These are phyloP conservation scores for Boletus reticulatus DNA, from an alignment of 768 basidiomycete genomes.

Conservation along the genomic window DNA sequence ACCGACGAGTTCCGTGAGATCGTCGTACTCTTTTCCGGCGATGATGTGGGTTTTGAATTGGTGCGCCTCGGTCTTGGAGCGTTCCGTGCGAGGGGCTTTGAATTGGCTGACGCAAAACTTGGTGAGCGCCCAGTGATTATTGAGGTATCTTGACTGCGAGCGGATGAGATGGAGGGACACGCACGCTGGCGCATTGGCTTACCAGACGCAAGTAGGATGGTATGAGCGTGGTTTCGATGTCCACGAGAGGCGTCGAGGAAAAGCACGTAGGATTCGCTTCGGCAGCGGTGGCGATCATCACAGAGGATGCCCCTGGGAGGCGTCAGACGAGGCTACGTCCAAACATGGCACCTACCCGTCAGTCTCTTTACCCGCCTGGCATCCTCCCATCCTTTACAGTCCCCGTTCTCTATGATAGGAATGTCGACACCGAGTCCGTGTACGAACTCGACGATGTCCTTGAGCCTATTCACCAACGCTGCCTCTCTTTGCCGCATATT, in stretches of 20 bases:
- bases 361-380: slow-evolving; percentile 68
- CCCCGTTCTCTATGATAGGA: slow-evolving; percentile 94
- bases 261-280: slow-evolving; percentile 93
- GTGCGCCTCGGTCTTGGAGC: slow-evolving; percentile 60
- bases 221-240: slow-evolving; percentile 66
- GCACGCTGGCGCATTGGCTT: slow-evolving; percentile 10
- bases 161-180: background rate
- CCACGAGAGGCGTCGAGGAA: slow-evolving; percentile 59
- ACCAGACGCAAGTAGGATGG: slow-evolving; percentile 77
- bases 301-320: slow-evolving; percentile 70
- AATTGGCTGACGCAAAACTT: slow-evolving; percentile 88
- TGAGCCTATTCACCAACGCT: slow-evolving; percentile 75
- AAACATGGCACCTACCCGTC: slow-evolving; percentile 55
- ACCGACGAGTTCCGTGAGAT: slow-evolving; percentile 49
- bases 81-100: slow-evolving; percentile 57
- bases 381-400: slow-evolving; percentile 79
- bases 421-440: slow-evolving; percentile 68
- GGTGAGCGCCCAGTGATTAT: slow-evolving; percentile 79
- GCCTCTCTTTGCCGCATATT: slow-evolving; percentile 83
- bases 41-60: slow-evolving; percentile 51
- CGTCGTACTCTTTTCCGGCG: slow-evolving; percentile 61
- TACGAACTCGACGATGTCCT: slow-evolving; percentile 86
- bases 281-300: slow-evolving; percentile 96
- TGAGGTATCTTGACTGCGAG: slow-evolving; percentile 65
- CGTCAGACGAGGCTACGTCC: background rate